Evolutionary conservation across 2,329 filamentous ascomycete species (phyloP), one percentile per base, ranked within the genome.

Genomic region (Cadophora malorum): DNA sequence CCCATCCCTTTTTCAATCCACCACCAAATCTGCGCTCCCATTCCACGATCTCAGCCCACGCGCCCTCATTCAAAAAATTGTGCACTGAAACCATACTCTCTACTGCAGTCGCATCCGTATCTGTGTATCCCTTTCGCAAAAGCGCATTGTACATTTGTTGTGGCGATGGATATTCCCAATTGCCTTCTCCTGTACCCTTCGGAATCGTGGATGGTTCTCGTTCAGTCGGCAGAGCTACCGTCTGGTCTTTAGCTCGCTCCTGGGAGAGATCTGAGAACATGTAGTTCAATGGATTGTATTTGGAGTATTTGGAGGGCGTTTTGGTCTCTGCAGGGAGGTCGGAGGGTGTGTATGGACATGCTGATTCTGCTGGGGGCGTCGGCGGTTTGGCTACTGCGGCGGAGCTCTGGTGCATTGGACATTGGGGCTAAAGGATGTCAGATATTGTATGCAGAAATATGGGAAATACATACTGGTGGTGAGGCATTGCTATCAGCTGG

Each of bases 101-200:
- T 16, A 99, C 94, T 3, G 94, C 94, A 23, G 95, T 96, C 65
- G 93, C 88, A 66, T 97, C 94, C 0, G 96, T 98, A 78, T 98
- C 94, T 0, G 91, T 94, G 80, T 97, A 96, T 67, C 96, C 96
- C 81, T 99, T 99, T 71, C 96, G 91, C 70, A 98, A 83, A 81
- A 99, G 91, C 8, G 96, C 96, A 77, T 99, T 98, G 85, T 98
- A 99, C 96, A 99, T 99, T 81, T 99, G 96, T 82, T 99, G 96
- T 0, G 96, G 95, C 0, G 94, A 97, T 0, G 96, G 96, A 78
- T 99, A 99, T 80, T 98, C 96, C 96, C 96, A 99, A 76, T 92
- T 96, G 58, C 89, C 88, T 63, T 90, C 85, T 59, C 88, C 86
- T 68, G 91, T 89, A 75, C 92, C 93, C 74, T 91, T 91, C n/a